phyloP scores from a whole-genome alignment of 768 basidiomycete genomes.

The Strobilomyces confusus region DNA sequence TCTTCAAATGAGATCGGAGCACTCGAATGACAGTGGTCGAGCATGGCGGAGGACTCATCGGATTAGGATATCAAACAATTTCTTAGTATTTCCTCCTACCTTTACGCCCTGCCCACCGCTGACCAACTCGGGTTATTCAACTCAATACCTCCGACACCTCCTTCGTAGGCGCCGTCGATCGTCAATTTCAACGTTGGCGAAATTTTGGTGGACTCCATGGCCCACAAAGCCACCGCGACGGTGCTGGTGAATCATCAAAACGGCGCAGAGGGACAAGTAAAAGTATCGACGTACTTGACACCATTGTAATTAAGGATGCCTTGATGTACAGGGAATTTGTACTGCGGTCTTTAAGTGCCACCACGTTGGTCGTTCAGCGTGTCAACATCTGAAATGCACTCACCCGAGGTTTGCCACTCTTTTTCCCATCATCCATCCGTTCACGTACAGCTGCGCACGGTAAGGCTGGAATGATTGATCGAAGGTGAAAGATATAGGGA shows the following conservation, averaged over 20 bases:
- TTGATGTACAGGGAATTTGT: conserved; percentile 78
- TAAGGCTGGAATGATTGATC: conserved; percentile 62
- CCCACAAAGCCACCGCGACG: conserved; percentile 66
- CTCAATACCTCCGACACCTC: conserved; percentile 57
- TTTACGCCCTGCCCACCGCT: conserved; percentile 16
- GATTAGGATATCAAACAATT: neutral
- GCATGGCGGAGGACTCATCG: neutral
- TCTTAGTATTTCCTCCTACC: neutral
- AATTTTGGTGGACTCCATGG: conserved; percentile 47
- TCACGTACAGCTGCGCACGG: conserved; percentile 70
- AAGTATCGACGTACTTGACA: conserved; percentile 45
- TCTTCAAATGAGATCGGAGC: neutral
- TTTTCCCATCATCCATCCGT: conserved; percentile 91
- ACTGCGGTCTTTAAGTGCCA: conserved; percentile 53
- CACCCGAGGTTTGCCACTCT: conserved; percentile 67
- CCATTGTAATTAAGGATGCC: conserved; percentile 76
- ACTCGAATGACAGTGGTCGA: neutral
- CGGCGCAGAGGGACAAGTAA: neutral
- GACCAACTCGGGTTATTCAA: conserved; percentile 62
- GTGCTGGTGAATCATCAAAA: conserved; percentile 35
- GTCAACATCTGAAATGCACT: conserved; percentile 13
- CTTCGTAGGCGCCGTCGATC: conserved; percentile 56
- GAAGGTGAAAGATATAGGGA: conserved; percentile 69
- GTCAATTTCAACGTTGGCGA: conserved; percentile 51
- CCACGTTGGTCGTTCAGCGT: conserved; percentile 1